A percentile compares a stretch with the other conserved stretches of the same genome.
Evolutionary conservation across 352 stramenopile species (phyloP).

Genomic region (Pythium vanterpoolii): DNA sequence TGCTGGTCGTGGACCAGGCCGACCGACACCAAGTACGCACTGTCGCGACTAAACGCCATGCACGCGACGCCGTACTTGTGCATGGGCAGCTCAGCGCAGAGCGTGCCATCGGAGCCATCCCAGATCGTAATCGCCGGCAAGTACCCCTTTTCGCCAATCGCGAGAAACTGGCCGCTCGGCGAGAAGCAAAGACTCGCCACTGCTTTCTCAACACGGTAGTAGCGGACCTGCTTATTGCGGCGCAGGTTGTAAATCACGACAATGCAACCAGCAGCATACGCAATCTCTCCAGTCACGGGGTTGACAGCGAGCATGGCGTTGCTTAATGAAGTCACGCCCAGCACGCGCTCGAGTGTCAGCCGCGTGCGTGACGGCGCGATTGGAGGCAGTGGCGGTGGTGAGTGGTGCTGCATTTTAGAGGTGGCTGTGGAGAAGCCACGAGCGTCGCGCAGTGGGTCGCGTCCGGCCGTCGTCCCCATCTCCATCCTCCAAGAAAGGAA

Average conservation of each 20-base stretch:
- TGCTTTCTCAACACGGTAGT: slow-evolving; percentile 85
- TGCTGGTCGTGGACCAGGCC: slow-evolving; percentile 84
- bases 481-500: slow-evolving; percentile 2
- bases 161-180: slow-evolving; percentile 75
- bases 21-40: slow-evolving; percentile 54
- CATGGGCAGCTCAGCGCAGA: slow-evolving; percentile 76
- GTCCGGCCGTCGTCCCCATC: slow-evolving; percentile 18
- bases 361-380: slow-evolving; percentile 29
- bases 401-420: background rate
- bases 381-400: background rate
- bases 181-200: slow-evolving; percentile 86
- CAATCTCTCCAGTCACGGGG: slow-evolving; percentile 72
- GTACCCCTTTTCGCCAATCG: slow-evolving; percentile 87
- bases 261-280: slow-evolving; percentile 84
- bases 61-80: slow-evolving; percentile 83
- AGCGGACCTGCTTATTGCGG: slow-evolving; percentile 83
- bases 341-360: slow-evolving; percentile 79
- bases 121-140: slow-evolving; percentile 84
- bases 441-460: background rate
- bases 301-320: slow-evolving; percentile 80
- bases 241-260: slow-evolving; percentile 90
- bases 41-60: slow-evolving; percentile 73
- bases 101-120: slow-evolving; percentile 69
- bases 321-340: slow-evolving; percentile 69
- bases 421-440: background rate